Conservation (phyloP, 2,329 filamentous ascomycete genomes). For the Hymenoscyphus occultus region DNA sequence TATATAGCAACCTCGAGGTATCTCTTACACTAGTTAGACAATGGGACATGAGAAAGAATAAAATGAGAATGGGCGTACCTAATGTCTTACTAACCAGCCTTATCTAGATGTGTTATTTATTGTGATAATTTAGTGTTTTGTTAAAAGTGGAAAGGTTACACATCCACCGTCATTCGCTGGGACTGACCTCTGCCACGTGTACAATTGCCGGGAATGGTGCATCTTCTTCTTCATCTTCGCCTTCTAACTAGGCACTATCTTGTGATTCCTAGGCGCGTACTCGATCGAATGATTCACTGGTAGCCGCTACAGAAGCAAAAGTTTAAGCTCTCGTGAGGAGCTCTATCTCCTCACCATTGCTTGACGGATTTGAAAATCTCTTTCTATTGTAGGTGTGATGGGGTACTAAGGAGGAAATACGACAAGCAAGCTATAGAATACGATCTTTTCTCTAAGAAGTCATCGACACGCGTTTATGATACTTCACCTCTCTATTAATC, state of each 20-base stretch:
- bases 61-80: too few species aligned
- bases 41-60: too few species aligned
- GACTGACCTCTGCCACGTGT: constrained; percentile 5
- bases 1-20: constrained; percentile 57
- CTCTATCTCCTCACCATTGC: neutral
- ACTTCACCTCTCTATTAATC: constrained; percentile 31
- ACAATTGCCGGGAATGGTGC: constrained; percentile 14
- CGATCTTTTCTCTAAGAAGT: constrained; percentile 29
- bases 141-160: neutral
- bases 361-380: constrained; percentile 12
- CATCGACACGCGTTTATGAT: constrained; percentile 30
- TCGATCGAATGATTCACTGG: constrained; percentile 8
- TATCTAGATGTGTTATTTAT: too few species aligned
- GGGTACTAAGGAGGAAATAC: constrained; percentile 17
- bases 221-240: constrained; percentile 23
- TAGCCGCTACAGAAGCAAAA: constrained; percentile 17
- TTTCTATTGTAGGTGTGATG: constrained; percentile 24
- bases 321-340: constrained; percentile 14
- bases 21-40: too few species aligned
- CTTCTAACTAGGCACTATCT: constrained; percentile 16
- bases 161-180: constrained; percentile 14
- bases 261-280: constrained; percentile 17
- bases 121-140: too few species aligned
- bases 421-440: constrained; percentile 28
- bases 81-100: too few species aligned